Evolutionary conservation across 768 basidiomycete genomes (phyloP).

Genomic region (Mycena chlorophos): DNA sequence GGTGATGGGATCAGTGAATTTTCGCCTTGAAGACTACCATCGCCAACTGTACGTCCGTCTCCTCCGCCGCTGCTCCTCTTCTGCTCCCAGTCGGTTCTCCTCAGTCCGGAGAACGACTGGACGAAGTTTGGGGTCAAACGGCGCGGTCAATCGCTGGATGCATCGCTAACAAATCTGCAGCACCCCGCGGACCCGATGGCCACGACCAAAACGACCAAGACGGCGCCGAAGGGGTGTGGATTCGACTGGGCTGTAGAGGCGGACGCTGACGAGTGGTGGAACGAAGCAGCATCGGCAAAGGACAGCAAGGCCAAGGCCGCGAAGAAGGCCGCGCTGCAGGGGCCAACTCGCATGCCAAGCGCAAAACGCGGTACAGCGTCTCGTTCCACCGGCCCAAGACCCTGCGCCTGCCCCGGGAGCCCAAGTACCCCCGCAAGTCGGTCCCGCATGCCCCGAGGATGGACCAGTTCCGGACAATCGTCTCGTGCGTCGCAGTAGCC

Average conservation of each 20-base stretch:
- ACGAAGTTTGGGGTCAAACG: not conserved
- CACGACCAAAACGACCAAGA: slow-evolving; percentile 67
- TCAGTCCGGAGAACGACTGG: slow-evolving; percentile 8
- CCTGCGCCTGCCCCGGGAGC: slow-evolving; percentile 75
- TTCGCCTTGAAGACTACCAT: too few species aligned
- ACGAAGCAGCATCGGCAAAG: slow-evolving; percentile 38
- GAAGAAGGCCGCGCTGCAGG: slow-evolving; percentile 95
- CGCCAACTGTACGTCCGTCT: too few species aligned
- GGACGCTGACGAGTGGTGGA: slow-evolving; percentile 2
- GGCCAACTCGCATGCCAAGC: slow-evolving; percentile 71
- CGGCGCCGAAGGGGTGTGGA: slow-evolving; percentile 49
- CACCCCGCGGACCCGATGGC: too few species aligned
- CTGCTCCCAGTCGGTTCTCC: not conserved
- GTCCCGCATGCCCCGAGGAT: slow-evolving; percentile 90
- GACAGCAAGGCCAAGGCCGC: slow-evolving; percentile 85
- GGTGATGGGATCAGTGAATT: too few species aligned
- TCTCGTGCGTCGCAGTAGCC: slow-evolving; percentile 59
- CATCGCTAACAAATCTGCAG: not conserved
- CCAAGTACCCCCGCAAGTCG: slow-evolving; percentile 95
- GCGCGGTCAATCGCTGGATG: not conserved
- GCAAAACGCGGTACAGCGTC: slow-evolving; percentile 83
- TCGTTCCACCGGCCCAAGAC: slow-evolving; percentile 98
- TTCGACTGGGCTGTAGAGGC: slow-evolving; percentile 7
- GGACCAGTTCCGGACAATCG: slow-evolving; percentile 95
- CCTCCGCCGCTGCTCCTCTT: not conserved